These are phyloP conservation scores for Tillandsia leiboldiana DNA, from an alignment of 176 grass and related monocot genomes.

Conservation along the genomic window DNA sequence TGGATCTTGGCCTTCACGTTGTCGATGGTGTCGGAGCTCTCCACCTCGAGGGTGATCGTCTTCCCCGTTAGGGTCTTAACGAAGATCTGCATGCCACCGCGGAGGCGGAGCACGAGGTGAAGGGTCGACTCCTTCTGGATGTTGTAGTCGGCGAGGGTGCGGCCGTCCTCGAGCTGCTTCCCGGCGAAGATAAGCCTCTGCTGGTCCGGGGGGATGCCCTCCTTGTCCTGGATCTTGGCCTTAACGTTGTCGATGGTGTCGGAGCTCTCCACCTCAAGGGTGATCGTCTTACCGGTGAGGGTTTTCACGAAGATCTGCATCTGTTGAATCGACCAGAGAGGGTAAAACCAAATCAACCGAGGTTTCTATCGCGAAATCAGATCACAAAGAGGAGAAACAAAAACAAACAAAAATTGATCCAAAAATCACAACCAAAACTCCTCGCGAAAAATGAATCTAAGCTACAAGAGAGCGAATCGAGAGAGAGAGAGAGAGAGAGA, in stretches of 20 bases:
- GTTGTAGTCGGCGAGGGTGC: conserved; percentile 48
- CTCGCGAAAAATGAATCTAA: no score
- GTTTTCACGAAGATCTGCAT: conserved; percentile 92
- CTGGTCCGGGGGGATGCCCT: conserved; percentile 60
- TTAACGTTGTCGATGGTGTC: conserved; percentile 74
- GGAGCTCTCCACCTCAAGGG: conserved; percentile 29
- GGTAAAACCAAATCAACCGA: no score
- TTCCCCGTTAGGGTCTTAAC: conserved; percentile 69
- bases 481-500: no score
- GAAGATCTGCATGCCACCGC: conserved; percentile 57
- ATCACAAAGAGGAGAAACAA: no score
- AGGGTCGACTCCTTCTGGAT: conserved; percentile 79
- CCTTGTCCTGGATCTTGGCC: conserved; percentile 78
- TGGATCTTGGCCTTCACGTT: conserved; percentile 64
- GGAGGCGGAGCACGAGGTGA: conserved; percentile 51
- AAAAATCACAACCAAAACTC: no score
- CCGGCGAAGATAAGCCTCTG: conserved; percentile 53
- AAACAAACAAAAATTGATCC: no score
- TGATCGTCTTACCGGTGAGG: conserved; percentile 71
- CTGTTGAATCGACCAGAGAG: conserved; percentile 1
- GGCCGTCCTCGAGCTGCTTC: conserved; percentile 62
- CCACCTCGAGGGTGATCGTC: conserved; percentile 49
- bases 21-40: conserved; percentile 39
- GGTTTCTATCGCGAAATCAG: no score
- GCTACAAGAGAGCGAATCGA: no score